A percentile compares a stretch with the other conserved stretches of the same genome.
phyloP scores from a whole-genome alignment of 2,329 filamentous ascomycete species.

The Neopestalotiopsis sp. region DNA sequence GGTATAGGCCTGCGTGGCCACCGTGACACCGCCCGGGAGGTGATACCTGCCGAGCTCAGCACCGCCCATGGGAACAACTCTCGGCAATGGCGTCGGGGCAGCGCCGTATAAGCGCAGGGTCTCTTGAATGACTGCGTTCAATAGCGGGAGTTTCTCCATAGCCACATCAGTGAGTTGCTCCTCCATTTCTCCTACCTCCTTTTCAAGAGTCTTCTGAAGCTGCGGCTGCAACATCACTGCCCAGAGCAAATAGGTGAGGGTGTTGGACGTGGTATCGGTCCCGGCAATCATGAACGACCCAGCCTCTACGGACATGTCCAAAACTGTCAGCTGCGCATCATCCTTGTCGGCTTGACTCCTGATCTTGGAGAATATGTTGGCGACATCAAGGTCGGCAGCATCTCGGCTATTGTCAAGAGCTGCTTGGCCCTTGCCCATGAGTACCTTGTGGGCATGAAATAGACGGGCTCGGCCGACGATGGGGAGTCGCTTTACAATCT shows the following conservation, averaged over 20 bases:
- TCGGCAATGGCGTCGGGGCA: background rate
- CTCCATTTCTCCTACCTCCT: background rate
- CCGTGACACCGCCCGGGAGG: background rate
- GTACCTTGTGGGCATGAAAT: background rate
- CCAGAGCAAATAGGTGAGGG: slow-evolving; percentile 53
- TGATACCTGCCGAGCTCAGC: background rate
- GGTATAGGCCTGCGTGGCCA: background rate
- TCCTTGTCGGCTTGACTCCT: background rate
- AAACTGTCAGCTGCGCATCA: background rate
- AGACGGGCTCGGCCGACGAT: background rate
- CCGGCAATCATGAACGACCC: slow-evolving; percentile 54
- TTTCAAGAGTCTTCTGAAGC: slow-evolving; percentile 27
- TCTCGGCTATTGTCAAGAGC: background rate
- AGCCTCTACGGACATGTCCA: slow-evolving; percentile 38
- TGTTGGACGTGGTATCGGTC: slow-evolving; percentile 57
- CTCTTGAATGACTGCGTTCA: slow-evolving; percentile 3
- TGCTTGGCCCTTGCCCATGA: background rate
- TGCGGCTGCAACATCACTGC: slow-evolving; percentile 37
- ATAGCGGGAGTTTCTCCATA: background rate
- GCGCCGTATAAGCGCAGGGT: background rate
- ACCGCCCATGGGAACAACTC: background rate
- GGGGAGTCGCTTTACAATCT: background rate
- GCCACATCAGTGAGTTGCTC: background rate
- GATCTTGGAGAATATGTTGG: background rate
- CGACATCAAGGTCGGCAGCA: background rate